Base-by-base conservation (phyloP, 352 stramenopile species). In the Pseudoperonospora humuli region DNA sequence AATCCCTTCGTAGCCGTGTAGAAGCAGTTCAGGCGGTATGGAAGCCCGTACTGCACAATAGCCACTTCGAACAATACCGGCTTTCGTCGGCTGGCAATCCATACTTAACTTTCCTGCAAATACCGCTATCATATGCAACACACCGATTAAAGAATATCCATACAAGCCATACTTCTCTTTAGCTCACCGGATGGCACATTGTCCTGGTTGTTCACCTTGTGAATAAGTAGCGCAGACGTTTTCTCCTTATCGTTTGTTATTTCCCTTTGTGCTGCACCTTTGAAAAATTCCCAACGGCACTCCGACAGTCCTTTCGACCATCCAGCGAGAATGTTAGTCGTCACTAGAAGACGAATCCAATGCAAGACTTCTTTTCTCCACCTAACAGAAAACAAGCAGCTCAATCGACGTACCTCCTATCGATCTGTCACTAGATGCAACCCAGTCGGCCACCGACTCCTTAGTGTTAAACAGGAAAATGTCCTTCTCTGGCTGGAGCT, bases 1-100 rank as follows among this genome's bases (percentile, higher is more conserved):
- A 31, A 93, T 70, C 29, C 81, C 81, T 68, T 93, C 70, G 48
- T 87, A 93, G 32, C 81, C 81, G 25, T 91, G 78, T 3, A 93
- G 50, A 14, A 87, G 48, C 7, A 87, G 25, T 2, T 63, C 65
- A 0, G 48, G 50, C 4, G 81, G 75, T 9, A 89, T 46, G 23
- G 67, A 69, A 9, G 74, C 66, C 20, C 81, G 73, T 32, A 89
- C 79, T 7, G 74, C 81, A 17, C 81, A 93, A 45, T 90, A 93
- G n/a, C 81, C 81, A 43, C 81, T 93, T 24, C 81, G 75, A 32
- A 93, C 60, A 9, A 93, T 71, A 1, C 70, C 75, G 3, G 69
- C 72, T 58, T 93, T 78, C 0, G 74, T 93, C 19, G 81, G 81
- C 39, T 88, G 65, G 34, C 70, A 82, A 32, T 66, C 73, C 70